Evolutionary conservation across 768 basidiomycete genomes (phyloP).

Genomic region (Trametes coccinea): DNA sequence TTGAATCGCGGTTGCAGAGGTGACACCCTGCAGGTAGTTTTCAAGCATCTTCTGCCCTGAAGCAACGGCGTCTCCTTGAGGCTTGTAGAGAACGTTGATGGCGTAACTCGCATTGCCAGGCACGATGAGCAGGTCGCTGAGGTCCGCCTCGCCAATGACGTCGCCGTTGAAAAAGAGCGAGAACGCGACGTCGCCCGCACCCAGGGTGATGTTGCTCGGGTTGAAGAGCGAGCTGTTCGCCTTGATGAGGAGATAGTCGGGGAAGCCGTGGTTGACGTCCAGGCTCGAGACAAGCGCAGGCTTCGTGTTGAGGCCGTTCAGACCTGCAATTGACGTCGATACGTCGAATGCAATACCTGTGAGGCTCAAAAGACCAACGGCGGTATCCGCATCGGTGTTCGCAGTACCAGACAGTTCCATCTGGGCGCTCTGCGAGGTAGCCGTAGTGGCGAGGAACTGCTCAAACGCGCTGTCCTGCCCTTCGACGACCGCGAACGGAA

Average conservation of each 20-base stretch:
- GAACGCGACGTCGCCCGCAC: conserved; percentile 64
- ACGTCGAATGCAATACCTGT: conserved; percentile 60
- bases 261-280: conserved; percentile 68
- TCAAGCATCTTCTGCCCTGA: conserved; percentile 60
- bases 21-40: conserved; percentile 67
- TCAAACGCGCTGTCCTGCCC: conserved; percentile 55
- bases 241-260: conserved; percentile 68
- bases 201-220: conserved; percentile 49
- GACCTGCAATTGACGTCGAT: conserved; percentile 55
- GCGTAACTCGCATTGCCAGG: conserved; percentile 60
- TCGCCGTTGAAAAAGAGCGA: conserved; percentile 55
- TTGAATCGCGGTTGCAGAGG: conserved; percentile 53
- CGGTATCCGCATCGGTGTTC: conserved; percentile 60
- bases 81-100: conserved; percentile 63
- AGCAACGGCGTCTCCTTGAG: conserved; percentile 51
- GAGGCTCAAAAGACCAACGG: conserved; percentile 62
- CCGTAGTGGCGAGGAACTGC: conserved; percentile 61
- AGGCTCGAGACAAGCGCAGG: conserved; percentile 58
- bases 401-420: conserved; percentile 53
- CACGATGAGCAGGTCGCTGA: conserved; percentile 57
- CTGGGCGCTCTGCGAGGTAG: conserved; percentile 45
- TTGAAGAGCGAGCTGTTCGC: conserved; percentile 62
- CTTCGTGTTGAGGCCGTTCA: conserved; percentile 62
- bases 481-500: conserved; percentile 58
- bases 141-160: conserved; percentile 57